phyloP scores from a whole-genome alignment of 2,329 filamentous ascomycete genomes.

The Fusarium longipes region DNA sequence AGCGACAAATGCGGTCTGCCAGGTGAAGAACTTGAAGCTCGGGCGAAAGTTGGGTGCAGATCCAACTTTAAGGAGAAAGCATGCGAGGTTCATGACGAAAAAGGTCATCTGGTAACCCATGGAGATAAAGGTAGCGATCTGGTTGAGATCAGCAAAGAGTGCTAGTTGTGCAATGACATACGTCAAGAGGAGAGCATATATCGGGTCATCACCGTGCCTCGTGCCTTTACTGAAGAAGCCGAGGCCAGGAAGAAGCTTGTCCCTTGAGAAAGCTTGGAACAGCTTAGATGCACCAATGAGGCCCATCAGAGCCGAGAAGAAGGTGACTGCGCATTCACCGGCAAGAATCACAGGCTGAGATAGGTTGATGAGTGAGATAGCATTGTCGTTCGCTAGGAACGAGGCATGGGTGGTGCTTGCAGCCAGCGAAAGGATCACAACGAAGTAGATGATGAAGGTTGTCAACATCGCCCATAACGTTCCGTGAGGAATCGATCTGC shows the following conservation, averaged over 20 bases:
- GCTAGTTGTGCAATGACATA: constrained; percentile 81
- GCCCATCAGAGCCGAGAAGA: constrained; percentile 90
- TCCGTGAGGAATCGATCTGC: constrained; percentile 85
- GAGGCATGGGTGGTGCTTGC: constrained; percentile 79
- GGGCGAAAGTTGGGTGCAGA: constrained; percentile 91
- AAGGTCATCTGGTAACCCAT: constrained; percentile 97
- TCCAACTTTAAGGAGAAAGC: constrained; percentile 86
- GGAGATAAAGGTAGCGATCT: constrained; percentile 88
- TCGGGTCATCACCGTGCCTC: constrained; percentile 77
- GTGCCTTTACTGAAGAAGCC: constrained; percentile 80
- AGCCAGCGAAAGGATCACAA: constrained; percentile 83
- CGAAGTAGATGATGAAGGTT: constrained; percentile 79
- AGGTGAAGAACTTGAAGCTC: constrained; percentile 89
- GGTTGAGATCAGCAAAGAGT: constrained; percentile 85
- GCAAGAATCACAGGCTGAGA: constrained; percentile 79
- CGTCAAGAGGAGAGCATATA: constrained; percentile 80
- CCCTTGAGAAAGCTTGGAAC: constrained; percentile 83
- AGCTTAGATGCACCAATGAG: constrained; percentile 87
- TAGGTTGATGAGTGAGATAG: constrained; percentile 84
- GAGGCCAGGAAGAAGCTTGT: constrained; percentile 81
- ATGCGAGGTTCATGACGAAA: constrained; percentile 87
- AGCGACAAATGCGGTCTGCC: constrained; percentile 81
- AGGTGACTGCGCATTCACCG: constrained; percentile 83
- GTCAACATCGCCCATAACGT: constrained; percentile 81
- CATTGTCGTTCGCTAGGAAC: constrained; percentile 79